Percentiles rank a stretch among this genome's conserved stretches.
phyloP scores from a whole-genome alignment of 805 yeast species.

The Blastobotrys terrestris region DNA sequence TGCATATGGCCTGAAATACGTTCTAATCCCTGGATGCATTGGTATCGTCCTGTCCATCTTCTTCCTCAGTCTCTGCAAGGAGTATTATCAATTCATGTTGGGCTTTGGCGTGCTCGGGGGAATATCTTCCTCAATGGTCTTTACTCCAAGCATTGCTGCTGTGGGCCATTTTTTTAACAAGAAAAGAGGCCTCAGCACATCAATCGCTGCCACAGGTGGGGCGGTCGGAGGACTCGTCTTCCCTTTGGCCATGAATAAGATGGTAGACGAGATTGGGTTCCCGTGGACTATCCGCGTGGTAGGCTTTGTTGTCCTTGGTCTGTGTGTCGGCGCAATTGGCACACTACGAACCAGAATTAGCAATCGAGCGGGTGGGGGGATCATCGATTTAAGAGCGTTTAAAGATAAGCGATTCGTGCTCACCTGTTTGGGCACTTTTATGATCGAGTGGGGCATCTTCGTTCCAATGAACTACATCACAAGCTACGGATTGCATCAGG shows the following conservation, averaged over 20 bases:
- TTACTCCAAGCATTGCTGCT: constrained; percentile 50
- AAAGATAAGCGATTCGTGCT: constrained; percentile 25
- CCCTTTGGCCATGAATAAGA: constrained; percentile 45
- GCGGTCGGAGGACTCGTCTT: constrained; percentile 59
- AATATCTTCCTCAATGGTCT: constrained; percentile 34
- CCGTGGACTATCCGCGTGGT: constrained; percentile 54
- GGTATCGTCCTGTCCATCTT: constrained; percentile 45
- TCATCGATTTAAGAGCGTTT: constrained; percentile 27
- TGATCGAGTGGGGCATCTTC: constrained; percentile 47
- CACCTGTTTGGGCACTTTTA: constrained; percentile 28
- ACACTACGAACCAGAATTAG: constrained; percentile 35
- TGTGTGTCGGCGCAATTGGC: constrained; percentile 29
- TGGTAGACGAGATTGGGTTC: constrained; percentile 47
- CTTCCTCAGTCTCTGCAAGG: constrained; percentile 43
- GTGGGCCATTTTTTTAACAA: constrained; percentile 57
- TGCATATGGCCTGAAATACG: constrained; percentile 44
- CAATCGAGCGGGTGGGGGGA: constrained; percentile 20
- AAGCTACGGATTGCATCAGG: constrained; percentile 41
- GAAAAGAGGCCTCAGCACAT: constrained; percentile 54
- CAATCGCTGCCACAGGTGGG: constrained; percentile 60
- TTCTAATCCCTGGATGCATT: constrained; percentile 41
- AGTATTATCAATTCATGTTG: constrained; percentile 54
- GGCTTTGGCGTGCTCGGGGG: constrained; percentile 52
- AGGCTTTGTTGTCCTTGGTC: constrained; percentile 28
- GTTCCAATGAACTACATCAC: constrained; percentile 50